Base-by-base conservation (phyloP, 2,329 filamentous ascomycete species). In the Lasiodiplodia theobromae region DNA sequence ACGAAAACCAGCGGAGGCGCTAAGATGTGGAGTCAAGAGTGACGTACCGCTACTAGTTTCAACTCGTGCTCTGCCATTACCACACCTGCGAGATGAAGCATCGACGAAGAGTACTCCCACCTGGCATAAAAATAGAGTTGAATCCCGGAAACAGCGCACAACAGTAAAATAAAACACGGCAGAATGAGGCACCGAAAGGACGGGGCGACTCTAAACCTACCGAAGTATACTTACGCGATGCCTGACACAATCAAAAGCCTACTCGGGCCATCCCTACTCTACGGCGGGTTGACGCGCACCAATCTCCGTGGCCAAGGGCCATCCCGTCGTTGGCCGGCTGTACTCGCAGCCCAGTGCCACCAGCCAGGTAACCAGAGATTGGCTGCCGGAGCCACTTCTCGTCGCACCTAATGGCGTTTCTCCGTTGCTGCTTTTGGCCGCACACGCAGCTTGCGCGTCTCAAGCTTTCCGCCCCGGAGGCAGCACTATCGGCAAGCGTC, bases 181-280 rank as follows among this genome's bases (percentile, higher is more conserved):
- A 37, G 18, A 14, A 7, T 34, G 58, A 52, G 10, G 44, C 28
- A 37, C 58, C 58, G 40, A 37, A 10, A 38, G 58, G 4, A 37
- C 51, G 58, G 58, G 23, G 47, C 60, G 60, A 64, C 60, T 64
- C 60, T 64, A 64, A 51, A 38, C 60, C 47, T 52, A 64, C 60
- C 44, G n/a, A 23, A 64, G 60, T 64, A 64, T 52, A 51, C 60
- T 64, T 64, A 64, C 47, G 60, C 60, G 60, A 64, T 64, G 23
- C 47, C 60, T 49, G 60, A 64, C 60, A 64, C 60, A 52, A 21
- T 14, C 28, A 21, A 38, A 64, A 64, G 60, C 44, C 47, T 64
- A 52, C 60, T 38, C 47, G 25, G 31, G 18, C 47, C n/a, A 64
- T 52, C 60, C 60, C 47, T 64, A 34, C 47, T 37, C 12, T 2